A percentile compares a stretch with the other conserved stretches of the same genome.
Conservation (phyloP, 139 green algal species). For the Coelastrella sp. region DNA sequence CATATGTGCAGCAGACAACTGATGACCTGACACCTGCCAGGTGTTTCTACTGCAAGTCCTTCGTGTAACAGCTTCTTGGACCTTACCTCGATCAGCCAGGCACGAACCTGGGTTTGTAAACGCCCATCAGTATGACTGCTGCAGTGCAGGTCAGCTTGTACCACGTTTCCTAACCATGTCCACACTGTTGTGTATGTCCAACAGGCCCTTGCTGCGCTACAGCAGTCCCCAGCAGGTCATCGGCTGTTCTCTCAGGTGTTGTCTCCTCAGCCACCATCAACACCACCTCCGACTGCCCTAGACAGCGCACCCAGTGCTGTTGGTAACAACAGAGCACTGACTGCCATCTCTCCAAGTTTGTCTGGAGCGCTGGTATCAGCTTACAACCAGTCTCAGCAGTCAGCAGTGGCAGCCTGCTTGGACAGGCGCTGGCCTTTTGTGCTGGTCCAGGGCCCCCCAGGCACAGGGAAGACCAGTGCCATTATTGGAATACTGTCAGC, state of each 20-base stretch:
- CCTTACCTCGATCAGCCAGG: no score
- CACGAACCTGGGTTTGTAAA: no score
- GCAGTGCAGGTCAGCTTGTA: no score
- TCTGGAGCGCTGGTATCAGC: conserved; percentile 37
- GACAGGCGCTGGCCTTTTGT: conserved; percentile 34
- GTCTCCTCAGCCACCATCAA: background rate
- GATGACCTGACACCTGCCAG: background rate
- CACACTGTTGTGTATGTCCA: no score
- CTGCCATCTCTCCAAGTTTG: conserved; percentile 47
- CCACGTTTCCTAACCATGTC: no score
- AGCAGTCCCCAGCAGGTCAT: background rate
- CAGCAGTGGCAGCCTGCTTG: conserved; percentile 62
- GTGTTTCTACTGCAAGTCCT: no score
- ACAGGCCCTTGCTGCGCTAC: conserved; percentile 1
- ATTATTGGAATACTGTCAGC: conserved; percentile 75
- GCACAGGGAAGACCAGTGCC: conserved; percentile 56
- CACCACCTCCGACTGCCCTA: background rate
- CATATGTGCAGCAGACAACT: background rate
- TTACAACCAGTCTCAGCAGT: conserved; percentile 76
- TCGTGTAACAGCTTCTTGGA: no score
- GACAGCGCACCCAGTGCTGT: background rate
- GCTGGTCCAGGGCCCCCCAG: conserved; percentile 72
- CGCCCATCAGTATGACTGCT: no score
- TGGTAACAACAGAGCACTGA: background rate
- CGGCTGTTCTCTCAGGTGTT: conserved; percentile 41